Base-by-base conservation (phyloP, 2,329 filamentous ascomycete genomes). In the Rutstroemia sp. region DNA sequence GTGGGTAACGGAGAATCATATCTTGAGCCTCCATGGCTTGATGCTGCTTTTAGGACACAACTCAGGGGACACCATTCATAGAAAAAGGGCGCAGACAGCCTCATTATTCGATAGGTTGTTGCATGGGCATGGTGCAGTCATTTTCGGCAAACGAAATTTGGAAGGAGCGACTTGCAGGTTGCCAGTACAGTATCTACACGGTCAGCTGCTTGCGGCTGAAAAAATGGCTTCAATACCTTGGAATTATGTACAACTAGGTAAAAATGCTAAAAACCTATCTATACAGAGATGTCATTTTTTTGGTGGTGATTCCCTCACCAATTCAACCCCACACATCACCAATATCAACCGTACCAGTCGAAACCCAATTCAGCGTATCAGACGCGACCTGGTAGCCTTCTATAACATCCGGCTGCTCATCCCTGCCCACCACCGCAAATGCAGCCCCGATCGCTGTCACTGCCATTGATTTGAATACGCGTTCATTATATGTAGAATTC, bases 391-490 rank as follows among this genome's bases (percentile, higher is more conserved):
- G 52, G n/a, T 34, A 30, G 19, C 19, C 21, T 49, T 48, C 21
- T 2, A 39, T 54, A 2, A 42, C 34, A 41, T 41, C 44, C 7
- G 34, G n/a, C 23, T 41, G 54, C 25, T 37, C 56, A 17, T 48
- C 37, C 1, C 17, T 27, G 2, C 10, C 39, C 2, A 58, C 57
- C 21, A 62, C 58, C 3, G 53, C 54, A 51, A 59, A 59, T 3
- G 59, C 57, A 39, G 48, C 46, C 19, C 60, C 57, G 3, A 39
- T 52, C 7, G 57, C 48, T n/a, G 58, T 62, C 3, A 53, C 52
- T 8, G 59, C 57, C 17, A 61, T 46, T 1, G 46, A 48, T 14
- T 54, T 51, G 21, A 52, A 61, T 12, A 21, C 50, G 37, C 44
- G 48, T 3, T 34, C 30, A 45, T 54, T 58, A 9, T 21, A 16